Percentiles rank a stretch among this genome's conserved stretches.
phyloP scores from a whole-genome alignment of 2,329 filamentous ascomycete species.

The Claviceps pazoutovae region DNA sequence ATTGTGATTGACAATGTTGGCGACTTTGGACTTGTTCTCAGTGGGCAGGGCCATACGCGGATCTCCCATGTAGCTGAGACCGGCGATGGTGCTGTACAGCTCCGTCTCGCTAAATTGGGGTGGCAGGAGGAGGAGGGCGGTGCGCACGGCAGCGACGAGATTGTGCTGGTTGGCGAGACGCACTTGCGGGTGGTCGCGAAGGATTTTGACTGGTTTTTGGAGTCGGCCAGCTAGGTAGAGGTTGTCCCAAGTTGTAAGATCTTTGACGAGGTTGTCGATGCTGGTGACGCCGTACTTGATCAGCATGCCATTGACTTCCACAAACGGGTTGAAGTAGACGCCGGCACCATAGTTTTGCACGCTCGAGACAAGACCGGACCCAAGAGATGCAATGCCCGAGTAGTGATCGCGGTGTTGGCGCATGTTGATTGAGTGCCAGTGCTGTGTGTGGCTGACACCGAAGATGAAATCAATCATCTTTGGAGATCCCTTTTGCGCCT shows the following conservation, averaged over 20 bases:
- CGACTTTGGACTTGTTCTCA: constrained; percentile 83
- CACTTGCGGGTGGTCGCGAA: constrained; percentile 83
- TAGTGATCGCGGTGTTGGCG: constrained; percentile 84
- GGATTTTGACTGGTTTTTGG: constrained; percentile 95
- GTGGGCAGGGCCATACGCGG: constrained; percentile 87
- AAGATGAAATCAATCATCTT: constrained; percentile 99
- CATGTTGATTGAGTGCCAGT: constrained; percentile 93
- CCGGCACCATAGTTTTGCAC: constrained; percentile 91
- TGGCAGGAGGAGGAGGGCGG: constrained; percentile 75
- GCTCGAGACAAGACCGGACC: constrained; percentile 70
- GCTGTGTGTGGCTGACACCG: constrained; percentile 83
- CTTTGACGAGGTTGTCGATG: constrained; percentile 72
- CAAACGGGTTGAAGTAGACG: constrained; percentile 94
- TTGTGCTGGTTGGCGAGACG: constrained; percentile 94
- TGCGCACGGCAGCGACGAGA: constrained; percentile 78
- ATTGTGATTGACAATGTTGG: constrained; percentile 88
- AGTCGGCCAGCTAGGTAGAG: constrained; percentile 91
- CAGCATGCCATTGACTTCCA: constrained; percentile 85
- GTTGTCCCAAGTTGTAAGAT: constrained; percentile 84
- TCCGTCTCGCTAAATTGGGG: constrained; percentile 73
- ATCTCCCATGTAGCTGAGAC: constrained; percentile 88
- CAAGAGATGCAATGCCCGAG: constrained; percentile 67
- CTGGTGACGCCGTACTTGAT: constrained; percentile 98
- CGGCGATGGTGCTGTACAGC: constrained; percentile 81
- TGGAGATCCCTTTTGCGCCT: constrained; percentile 72